Percentiles rank a stretch among this genome's conserved stretches.
Conservation (phyloP, 257 asterid genomes). For the Galeopsis tetrahit region DNA sequence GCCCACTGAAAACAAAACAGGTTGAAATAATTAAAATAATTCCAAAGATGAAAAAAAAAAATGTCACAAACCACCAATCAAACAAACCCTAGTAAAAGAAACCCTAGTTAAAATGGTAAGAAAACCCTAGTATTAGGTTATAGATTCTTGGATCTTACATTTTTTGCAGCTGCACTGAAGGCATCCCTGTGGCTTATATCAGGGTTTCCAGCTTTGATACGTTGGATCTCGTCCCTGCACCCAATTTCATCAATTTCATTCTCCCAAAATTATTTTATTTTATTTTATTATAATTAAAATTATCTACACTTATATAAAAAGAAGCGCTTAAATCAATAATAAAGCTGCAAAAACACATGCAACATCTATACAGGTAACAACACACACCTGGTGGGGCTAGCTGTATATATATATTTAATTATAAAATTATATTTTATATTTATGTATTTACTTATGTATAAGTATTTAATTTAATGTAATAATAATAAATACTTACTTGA, state of each 20-base stretch:
- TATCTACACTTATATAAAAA: slow-evolving; percentile 19
- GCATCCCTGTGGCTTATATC: slow-evolving; percentile 99
- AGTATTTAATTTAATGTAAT: neutral
- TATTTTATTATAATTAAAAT: slow-evolving; percentile 18
- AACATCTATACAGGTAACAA: slow-evolving; percentile 27
- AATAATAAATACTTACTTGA: slow-evolving; percentile 65
- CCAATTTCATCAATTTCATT: slow-evolving; percentile 10
- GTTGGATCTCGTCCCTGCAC: slow-evolving; percentile 99
- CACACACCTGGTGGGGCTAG: slow-evolving; percentile 24
- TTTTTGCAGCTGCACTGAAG: slow-evolving; percentile 99
- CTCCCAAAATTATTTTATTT: slow-evolving; percentile 12
- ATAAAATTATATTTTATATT: no score
- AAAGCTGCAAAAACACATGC: slow-evolving; percentile 55
- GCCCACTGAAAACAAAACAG: slow-evolving; percentile 84
- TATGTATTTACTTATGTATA: neutral
- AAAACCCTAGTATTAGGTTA: slow-evolving; percentile 32
- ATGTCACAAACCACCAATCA: neutral
- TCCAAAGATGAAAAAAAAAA: slow-evolving; percentile 16
- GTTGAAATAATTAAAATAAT: neutral
- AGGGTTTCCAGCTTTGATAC: slow-evolving; percentile 99
- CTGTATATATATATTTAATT: neutral
- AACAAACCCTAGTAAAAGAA: slow-evolving; percentile 22
- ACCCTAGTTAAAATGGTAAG: slow-evolving; percentile 22
- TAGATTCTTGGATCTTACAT: slow-evolving; percentile 74
- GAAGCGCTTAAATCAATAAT: slow-evolving; percentile 37